These are phyloP conservation scores for Wickerhamomyces rabaulensis DNA, from an alignment of 805 yeast genomes.

Conservation along the genomic window DNA sequence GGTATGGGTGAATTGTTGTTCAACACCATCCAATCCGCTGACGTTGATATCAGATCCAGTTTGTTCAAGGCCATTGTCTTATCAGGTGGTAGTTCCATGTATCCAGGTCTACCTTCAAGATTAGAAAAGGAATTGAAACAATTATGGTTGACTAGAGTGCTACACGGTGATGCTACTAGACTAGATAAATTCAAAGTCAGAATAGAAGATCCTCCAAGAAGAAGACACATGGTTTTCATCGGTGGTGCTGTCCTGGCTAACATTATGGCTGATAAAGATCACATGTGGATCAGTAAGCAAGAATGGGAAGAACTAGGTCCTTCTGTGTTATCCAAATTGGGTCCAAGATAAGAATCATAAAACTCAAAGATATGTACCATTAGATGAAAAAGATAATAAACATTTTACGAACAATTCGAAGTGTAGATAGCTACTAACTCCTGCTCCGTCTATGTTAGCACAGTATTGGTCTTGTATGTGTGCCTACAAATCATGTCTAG, in stretches of 20 bases:
- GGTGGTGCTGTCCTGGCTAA: slow-evolving; percentile 98
- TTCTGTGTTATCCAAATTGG: slow-evolving; percentile 76
- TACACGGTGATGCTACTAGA: slow-evolving; percentile 81
- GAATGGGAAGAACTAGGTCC: slow-evolving; percentile 99
- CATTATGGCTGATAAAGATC: slow-evolving; percentile 97
- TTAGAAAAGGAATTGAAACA: slow-evolving; percentile 95
- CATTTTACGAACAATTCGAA: neutral
- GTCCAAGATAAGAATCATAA: slow-evolving; percentile 60
- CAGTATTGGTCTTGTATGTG: no score
- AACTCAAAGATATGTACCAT: neutral
- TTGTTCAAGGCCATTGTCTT: slow-evolving; percentile 88
- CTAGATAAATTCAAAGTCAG: slow-evolving; percentile 89
- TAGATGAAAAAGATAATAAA: neutral
- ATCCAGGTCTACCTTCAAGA: slow-evolving; percentile 95
- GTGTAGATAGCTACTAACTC: no score
- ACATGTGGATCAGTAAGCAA: slow-evolving; percentile 93
- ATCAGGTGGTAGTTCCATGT: slow-evolving; percentile 98
- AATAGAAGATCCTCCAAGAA: slow-evolving; percentile 98
- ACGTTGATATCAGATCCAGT: slow-evolving; percentile 85
- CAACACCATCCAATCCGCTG: slow-evolving; percentile 91
- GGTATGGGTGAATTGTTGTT: slow-evolving; percentile 93
- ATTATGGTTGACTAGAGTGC: slow-evolving; percentile 86
- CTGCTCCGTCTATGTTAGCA: no score
- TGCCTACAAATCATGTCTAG: neutral
- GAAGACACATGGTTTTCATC: slow-evolving; percentile 97